Evolutionary conservation across 176 grass and related monocot species (phyloP).

Genomic region (Pontederia crassipes): DNA sequence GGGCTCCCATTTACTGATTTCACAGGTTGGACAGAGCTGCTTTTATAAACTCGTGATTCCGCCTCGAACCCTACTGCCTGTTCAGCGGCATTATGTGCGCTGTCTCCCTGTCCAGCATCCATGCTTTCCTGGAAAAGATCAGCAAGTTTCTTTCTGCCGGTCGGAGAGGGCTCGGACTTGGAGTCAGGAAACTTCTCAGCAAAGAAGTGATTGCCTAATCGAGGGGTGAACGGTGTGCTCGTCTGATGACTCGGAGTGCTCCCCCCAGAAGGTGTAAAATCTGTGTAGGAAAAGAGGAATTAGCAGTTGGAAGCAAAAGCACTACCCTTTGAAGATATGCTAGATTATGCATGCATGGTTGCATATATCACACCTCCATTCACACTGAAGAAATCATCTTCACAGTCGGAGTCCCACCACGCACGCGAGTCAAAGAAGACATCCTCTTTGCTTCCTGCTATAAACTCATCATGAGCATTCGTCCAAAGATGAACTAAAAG

Average conservation of each 20-base stretch:
- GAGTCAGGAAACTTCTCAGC: constrained; percentile 2
- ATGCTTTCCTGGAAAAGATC: constrained; percentile 18
- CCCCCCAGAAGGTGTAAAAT: constrained; percentile 14
- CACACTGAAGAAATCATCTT: constrained; percentile 27
- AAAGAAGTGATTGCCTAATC: background rate
- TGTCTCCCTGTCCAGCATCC: background rate
- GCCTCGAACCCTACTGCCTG: background rate
- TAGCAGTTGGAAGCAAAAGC: background rate
- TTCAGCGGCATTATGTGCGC: constrained; percentile 1
- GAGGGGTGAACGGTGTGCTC: constrained; percentile 1
- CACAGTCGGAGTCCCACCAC: constrained; percentile 24
- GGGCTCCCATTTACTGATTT: constrained; percentile 7
- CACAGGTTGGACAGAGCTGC: background rate
- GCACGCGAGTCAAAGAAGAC: constrained; percentile 16
- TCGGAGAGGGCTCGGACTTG: constrained; percentile 22
- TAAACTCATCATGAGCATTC: background rate
- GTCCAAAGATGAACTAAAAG: background rate
- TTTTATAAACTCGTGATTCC: background rate
- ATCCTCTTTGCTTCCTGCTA: constrained; percentile 7
- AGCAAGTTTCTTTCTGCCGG: constrained; percentile 12
- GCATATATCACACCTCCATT: constrained; percentile 9
- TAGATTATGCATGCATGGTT: background rate
- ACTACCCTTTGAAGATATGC: background rate
- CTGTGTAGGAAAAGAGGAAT: constrained; percentile 3
- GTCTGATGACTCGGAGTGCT: constrained; percentile 20